Conservation (phyloP, 768 basidiomycete species). For the Lactarius hengduanensis region DNA sequence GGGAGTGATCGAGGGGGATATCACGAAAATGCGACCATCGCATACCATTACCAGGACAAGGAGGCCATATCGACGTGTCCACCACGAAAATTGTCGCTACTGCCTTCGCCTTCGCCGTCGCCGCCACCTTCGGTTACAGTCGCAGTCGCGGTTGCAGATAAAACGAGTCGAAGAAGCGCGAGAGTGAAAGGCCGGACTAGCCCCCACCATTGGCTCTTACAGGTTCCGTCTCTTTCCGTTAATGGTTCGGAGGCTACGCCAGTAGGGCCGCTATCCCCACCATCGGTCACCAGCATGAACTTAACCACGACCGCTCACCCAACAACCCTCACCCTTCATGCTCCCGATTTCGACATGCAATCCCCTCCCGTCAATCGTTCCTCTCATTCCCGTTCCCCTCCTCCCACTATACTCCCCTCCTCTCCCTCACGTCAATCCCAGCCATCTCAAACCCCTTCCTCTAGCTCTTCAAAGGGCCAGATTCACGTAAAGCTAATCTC, state of each 20-base stretch:
- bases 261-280: slow-evolving; percentile 49
- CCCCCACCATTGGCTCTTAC: slow-evolving; percentile 21
- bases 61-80: background rate
- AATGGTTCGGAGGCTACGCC: slow-evolving; percentile 39
- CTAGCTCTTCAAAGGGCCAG: slow-evolving; percentile 59
- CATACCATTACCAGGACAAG: slow-evolving; percentile 30
- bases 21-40: slow-evolving; percentile 27
- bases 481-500: slow-evolving; percentile 96
- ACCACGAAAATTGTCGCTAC: slow-evolving; percentile 28
- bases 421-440: slow-evolving; percentile 35
- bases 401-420: slow-evolving; percentile 1
- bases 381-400: slow-evolving; percentile 23
- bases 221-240: slow-evolving; percentile 24
- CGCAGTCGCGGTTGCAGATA: slow-evolving; percentile 7
- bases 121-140: slow-evolving; percentile 12
- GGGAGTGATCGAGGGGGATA: slow-evolving; percentile 34
- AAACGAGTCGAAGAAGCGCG: background rate
- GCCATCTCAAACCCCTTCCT: slow-evolving; percentile 32
- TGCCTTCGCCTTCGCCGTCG: slow-evolving; percentile 31
- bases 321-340: slow-evolving; percentile 78
- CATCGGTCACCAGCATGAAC: slow-evolving; percentile 44
- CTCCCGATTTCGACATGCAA: slow-evolving; percentile 80
- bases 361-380: slow-evolving; percentile 48
- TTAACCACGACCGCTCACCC: slow-evolving; percentile 47
- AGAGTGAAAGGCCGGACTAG: slow-evolving; percentile 16